Evolutionary conservation across 1,139 yeast genomes (phyloP).

Genomic region (Groenewaldozyma sp.): DNA sequence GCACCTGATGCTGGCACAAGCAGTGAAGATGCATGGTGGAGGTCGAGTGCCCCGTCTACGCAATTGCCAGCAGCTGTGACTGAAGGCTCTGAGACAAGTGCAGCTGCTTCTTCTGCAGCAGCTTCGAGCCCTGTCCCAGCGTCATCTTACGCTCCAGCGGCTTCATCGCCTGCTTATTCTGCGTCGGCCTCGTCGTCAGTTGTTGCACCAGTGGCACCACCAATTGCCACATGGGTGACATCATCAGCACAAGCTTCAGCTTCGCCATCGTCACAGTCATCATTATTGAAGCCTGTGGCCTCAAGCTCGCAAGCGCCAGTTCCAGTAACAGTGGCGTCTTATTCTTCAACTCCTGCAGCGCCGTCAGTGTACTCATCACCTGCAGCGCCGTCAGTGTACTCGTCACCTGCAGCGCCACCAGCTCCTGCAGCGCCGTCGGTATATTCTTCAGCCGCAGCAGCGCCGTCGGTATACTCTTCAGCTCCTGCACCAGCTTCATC

Average conservation of each 20-base stretch:
- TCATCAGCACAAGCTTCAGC: too few species aligned
- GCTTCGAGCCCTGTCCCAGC: background rate
- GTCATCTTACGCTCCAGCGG: background rate
- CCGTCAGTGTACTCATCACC: background rate
- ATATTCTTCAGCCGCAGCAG: slow-evolving; percentile 3
- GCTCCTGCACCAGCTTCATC: slow-evolving; percentile 5
- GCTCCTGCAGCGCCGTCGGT: slow-evolving; percentile 7
- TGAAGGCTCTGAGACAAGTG: too few species aligned
- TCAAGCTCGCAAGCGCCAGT: too few species aligned
- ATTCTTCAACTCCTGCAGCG: slow-evolving; percentile 1
- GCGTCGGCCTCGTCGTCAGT: background rate
- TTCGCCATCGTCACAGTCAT: too few species aligned
- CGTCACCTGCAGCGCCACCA: slow-evolving; percentile 1
- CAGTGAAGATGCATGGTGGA: background rate
- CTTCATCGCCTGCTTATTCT: background rate
- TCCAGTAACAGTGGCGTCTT: too few species aligned
- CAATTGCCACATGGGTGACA: too few species aligned
- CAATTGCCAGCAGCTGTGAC: too few species aligned
- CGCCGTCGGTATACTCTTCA: slow-evolving; percentile 5
- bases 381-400: background rate
- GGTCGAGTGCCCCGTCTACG: background rate
- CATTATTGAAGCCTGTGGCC: too few species aligned
- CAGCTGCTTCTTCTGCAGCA: background rate
- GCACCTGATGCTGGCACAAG: background rate
- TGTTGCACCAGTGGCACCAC: background rate